Base-by-base conservation (phyloP, 1,284 basidiomycete species). In the Fistulina hepatica region DNA sequence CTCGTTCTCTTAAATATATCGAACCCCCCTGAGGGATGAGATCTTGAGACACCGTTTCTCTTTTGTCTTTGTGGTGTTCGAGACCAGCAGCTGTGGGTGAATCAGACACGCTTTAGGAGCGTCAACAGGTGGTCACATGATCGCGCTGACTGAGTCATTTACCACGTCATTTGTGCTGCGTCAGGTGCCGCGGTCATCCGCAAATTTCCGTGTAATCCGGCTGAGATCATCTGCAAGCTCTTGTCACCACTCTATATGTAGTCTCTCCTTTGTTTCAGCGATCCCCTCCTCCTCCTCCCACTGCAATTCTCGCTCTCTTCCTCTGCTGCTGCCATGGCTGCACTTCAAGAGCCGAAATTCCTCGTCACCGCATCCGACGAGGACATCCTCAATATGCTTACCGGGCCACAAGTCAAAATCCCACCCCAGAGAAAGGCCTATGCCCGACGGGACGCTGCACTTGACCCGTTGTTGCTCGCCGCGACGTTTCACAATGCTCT, bases 401-500 rank as follows among this genome's bases (percentile, higher is more conserved):
- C 69, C n/a, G 67, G 59, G n/a, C 68, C 71, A n/a, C n/a, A n/a
- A n/a, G n/a, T 17, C 40, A 50, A 24, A 54, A 55, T 21, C 58
- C 55, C 5, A 48, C 43, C 39, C 42, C 58, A 37, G 64, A 71
- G 51, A 48, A 59, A 33, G 40, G 40, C 49, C 23, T 60, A 72
- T 48, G 57, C 63, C 34, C 61, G 69, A 42, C 64, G 76, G 40
- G 81, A 85, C 52, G 73, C 77, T 10, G 71, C 73, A 0, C 65
- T 86, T 30, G 80, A 86, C 48, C 76, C 81, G 13, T 62, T 86
- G 4, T 61, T 86, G 35, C 70, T 86, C 36, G 81, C 80, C 21
- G 76, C 77, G 0, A 79, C 73, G 9, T 66, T 71, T 9, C 71
- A 81, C 45, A n/a, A n/a, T n/a, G n/a, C n/a, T n/a, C 67, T 78